A percentile compares a stretch with the other conserved stretches of the same genome.
Evolutionary conservation across 495 filamentous ascomycete genomes (phyloP).

Genomic region (Penicillium atrosanguineum): DNA sequence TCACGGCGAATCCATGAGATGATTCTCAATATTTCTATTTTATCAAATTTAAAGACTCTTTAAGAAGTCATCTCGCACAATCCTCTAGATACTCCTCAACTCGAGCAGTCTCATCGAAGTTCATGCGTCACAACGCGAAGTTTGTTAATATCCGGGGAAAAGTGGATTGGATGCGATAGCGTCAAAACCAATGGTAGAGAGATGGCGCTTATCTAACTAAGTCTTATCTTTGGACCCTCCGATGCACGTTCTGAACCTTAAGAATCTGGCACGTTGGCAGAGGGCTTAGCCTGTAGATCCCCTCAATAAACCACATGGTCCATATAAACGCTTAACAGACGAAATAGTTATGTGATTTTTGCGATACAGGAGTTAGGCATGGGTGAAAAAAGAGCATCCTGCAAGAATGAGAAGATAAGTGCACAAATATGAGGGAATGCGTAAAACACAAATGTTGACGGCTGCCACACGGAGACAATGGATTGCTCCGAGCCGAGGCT

Average conservation of each 20-base stretch:
- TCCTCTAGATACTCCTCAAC: too few relatives aligned
- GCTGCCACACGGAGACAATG: not conserved
- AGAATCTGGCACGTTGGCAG: not conserved
- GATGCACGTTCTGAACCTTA: conserved; percentile 2
- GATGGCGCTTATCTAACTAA: conserved; percentile 1
- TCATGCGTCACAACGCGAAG: too few relatives aligned
- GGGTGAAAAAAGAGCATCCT: not conserved
- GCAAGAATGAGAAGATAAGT: not conserved
- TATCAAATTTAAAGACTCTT: too few relatives aligned
- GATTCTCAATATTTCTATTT: too few relatives aligned
- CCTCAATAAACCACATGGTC: not conserved
- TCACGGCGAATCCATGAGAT: too few relatives aligned
- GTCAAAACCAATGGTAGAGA: not conserved
- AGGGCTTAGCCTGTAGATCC: not conserved
- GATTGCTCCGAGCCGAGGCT: not conserved
- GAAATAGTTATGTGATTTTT: not conserved
- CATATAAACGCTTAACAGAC: not conserved
- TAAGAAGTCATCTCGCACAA: too few relatives aligned
- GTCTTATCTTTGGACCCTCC: not conserved
- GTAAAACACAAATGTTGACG: not conserved
- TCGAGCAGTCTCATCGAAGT: too few relatives aligned
- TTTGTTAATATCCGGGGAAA: not conserved
- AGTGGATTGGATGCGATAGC: too few relatives aligned
- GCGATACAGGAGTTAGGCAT: not conserved
- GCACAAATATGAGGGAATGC: not conserved